Evolutionary conservation across 23 red algal genomes (phyloP), one percentile per base, ranked within the genome.

Genomic region (Gracilaria caudata): DNA sequence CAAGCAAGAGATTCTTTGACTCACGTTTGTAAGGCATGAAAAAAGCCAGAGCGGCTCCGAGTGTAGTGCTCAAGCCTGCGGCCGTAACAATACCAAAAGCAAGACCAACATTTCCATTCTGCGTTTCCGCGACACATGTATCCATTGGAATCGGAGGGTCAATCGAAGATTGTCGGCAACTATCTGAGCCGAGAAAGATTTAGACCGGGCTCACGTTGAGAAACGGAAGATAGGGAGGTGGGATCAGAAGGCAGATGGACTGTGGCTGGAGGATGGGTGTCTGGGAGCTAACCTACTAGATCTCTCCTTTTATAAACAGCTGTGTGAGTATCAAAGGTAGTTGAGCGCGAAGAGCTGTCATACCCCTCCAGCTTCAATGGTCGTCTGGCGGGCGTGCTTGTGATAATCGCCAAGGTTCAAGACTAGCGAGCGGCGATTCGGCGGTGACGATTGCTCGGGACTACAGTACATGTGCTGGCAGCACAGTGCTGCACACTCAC

Each of bases 81-180:
- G 92, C 92, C 26, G 92, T 68, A 49, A 94, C 92, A 21, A 94
- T 82, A 1, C 84, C 92, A 41, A 94, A 94, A 8, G 92, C 92
- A 14, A 94, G 45, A 9, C 84, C 92, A 55, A 94, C 74, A 61
- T 94, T 89, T 59, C 83, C 90, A 41, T 53, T 72, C 30, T 39
- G 21, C 3, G 17, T 60, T 24, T 80, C 46, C 6, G 77, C 51
- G 51, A 80, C 77, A 51, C 77, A 80, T 4, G 51, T 44, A 14
- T 26, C 24, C 46, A 80, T 80, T 2, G 25, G 19, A 6, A 36
- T 17, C 29, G 0, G 61, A 36, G 7, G 12, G 58, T 63, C 23
- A 32, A 63, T 10, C 41, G 41, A 45, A 45, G 10, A 45, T 10
- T 45, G 41, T 45, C 41, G 10, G 10, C 41, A 45, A 10, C 10